These are phyloP conservation scores for Alternaria sp. DNA, from an alignment of 2,329 filamentous ascomycete species.

Conservation along the genomic window DNA sequence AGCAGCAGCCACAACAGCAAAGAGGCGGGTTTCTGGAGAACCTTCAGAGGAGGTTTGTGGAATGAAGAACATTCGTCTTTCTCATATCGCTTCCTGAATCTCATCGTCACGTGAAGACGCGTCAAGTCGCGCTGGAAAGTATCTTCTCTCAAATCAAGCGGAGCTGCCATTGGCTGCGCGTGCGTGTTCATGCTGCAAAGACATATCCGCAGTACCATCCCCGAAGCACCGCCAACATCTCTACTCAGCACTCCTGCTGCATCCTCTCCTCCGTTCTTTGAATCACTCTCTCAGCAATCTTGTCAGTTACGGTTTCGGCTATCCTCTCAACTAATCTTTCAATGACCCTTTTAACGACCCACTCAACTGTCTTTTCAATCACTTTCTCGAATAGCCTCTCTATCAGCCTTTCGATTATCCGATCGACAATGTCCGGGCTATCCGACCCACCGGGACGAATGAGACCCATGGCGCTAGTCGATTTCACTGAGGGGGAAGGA, in stretches of 20 bases:
- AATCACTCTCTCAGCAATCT: neutral
- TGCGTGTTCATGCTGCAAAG: neutral
- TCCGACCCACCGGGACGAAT: neutral
- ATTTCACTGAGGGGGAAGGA: neutral
- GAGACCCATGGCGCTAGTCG: neutral
- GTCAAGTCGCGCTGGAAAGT: neutral
- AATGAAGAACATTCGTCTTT: constrained; percentile 11
- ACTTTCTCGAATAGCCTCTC: neutral
- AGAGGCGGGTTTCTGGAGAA: constrained; percentile 48
- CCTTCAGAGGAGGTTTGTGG: constrained; percentile 46
- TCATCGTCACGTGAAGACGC: constrained; percentile 18
- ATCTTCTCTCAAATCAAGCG: neutral
- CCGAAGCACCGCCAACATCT: neutral
- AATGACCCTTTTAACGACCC: neutral
- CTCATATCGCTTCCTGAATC: neutral
- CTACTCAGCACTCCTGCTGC: neutral
- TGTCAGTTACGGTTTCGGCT: neutral
- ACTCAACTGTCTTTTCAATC: neutral
- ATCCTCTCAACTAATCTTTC: neutral
- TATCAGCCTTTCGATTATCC: neutral
- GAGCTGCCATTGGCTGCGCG: neutral
- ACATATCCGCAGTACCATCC: neutral
- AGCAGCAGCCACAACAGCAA: constrained; percentile 25
- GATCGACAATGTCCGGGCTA: neutral
- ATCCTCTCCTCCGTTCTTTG: neutral